Base-by-base conservation (phyloP, 1,139 yeast species). In the Groenewaldozyma sp. region DNA sequence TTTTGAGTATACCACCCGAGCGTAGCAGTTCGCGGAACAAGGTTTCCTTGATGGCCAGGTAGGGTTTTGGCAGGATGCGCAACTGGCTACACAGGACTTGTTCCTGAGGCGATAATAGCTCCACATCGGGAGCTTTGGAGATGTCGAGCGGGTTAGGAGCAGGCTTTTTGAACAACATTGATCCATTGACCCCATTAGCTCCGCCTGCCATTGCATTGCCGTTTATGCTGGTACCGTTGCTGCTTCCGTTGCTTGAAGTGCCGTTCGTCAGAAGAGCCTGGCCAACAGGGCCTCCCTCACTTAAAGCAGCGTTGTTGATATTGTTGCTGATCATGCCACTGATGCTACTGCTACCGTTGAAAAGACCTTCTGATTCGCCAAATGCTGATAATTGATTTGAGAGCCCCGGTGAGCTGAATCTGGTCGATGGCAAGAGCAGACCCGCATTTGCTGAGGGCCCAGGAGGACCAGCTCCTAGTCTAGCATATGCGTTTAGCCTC, bases 11-110 rank as follows among this genome's bases (percentile, higher is more conserved):
- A 6, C 97, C 97, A 35, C 94, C 94, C 34, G 83, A 80, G 49
- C 84, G 77, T 29, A 88, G 67, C 22, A 94, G 76, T 56, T 88
- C 96, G 51, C 93, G 75, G 69, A 91, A 86, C 43, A 91, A 63
- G n/a, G 87, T 79, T 57, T 86, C 94, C 57, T 91, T 91, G 48
- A 91, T 84, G 2, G 94, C 95, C 48, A 93, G 66, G 56, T 88
- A 91, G 2, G 97, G 95, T 58, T 91, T 91, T 10, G 99, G 98
- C 45, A 82, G 64, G 10, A 93, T 80, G 48, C 94, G 76, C 46
- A 91, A 68, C 37, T 79, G 83, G 3, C 88, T 72, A 63, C 98
- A 93, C 34, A 93, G 63, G 44, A 76, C 78, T 57, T 82, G 91
- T 58, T 91, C 99, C 46, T 83, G 95, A 20, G 78, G 75, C 1